Evolutionary conservation across 2,329 filamentous ascomycete genomes (phyloP).

Genomic region (Fusarium graminum): DNA sequence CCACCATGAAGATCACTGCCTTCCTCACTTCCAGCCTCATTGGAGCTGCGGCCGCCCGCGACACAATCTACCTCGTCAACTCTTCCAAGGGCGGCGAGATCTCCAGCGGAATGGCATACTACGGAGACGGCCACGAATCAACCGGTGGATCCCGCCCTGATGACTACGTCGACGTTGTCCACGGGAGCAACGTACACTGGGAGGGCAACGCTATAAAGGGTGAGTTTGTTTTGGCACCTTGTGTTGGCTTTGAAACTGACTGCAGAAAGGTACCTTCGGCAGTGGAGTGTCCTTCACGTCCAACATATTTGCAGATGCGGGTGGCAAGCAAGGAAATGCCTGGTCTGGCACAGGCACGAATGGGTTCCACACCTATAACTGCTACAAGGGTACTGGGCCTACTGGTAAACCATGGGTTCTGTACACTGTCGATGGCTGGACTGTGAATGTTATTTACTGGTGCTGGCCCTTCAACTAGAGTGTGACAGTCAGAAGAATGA

Average conservation of each 20-base stretch:
- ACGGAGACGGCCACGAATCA: neutral
- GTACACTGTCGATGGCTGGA: constrained; percentile 14
- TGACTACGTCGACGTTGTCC: neutral
- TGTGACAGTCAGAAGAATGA: neutral
- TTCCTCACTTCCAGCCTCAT: neutral
- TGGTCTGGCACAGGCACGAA: constrained; percentile 16
- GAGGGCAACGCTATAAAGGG: constrained; percentile 8
- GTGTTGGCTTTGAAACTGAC: neutral
- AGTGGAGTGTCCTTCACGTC: constrained; percentile 9
- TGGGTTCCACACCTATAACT: constrained; percentile 2
- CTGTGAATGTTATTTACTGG: neutral
- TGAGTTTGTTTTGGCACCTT: neutral
- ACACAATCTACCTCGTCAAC: constrained; percentile 7
- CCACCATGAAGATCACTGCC: neutral
- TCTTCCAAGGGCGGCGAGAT: constrained; percentile 1
- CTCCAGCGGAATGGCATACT: constrained; percentile 15
- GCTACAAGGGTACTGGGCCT: neutral
- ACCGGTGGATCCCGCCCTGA: neutral
- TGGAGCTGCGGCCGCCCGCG: accelerated
- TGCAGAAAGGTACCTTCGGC: neutral
- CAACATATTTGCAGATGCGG: constrained; percentile 9
- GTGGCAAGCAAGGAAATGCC: neutral
- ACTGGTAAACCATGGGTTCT: neutral
- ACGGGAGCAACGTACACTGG: neutral
- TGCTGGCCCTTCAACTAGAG: neutral